Base-by-base conservation (phyloP, 1,284 basidiomycete genomes). In the Wolfiporia cocos region DNA sequence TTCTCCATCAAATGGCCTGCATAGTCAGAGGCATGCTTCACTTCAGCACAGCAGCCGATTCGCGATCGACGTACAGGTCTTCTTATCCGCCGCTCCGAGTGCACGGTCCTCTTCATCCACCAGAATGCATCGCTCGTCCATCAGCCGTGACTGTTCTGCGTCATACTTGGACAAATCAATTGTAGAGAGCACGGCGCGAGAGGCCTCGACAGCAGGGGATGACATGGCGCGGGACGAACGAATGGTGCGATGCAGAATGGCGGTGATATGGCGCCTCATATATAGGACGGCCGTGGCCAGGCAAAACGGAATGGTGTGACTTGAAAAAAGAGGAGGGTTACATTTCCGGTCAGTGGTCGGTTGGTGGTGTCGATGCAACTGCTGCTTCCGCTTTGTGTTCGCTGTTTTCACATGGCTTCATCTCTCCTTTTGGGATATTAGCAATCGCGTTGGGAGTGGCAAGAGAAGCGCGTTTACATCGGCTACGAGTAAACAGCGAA, bases 61-160 rank as follows among this genome's bases (percentile, higher is more conserved):
- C n/a, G n/a, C 21, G 18, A 24, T 15, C 39, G 15, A 70, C 86
- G 55, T 58, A 92, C 95, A 99, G 36, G 90, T 93, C 70, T 99
- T 99, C 74, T 99, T 99, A 66, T 92, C 89, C 48, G 86, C 81
- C 44, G 95, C 92, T 34, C 94, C 94, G 47, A 94, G 86, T 2
- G 86, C 81, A 41, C 76, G 76, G 62, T 98, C 94, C 45, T 97
- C 69, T 55, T 92, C 84, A 59, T 94, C 89, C 24, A 98, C 88
- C 33, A 99, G 76, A 61, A 99, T 99, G 61, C 96, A 96, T 47
- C 91, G 74, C 67, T 99, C 96, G 55, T 96, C 92, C 96, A 99
- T 99, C 47, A 99, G 74, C 47, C 86, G 78, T 35, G 82, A 81
- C 58, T 91, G 87, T 55, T 87, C 84, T 2, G 81, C 69, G 56